Conservation (phyloP, 441 rosid species). For the Brassica hybrid region DNA sequence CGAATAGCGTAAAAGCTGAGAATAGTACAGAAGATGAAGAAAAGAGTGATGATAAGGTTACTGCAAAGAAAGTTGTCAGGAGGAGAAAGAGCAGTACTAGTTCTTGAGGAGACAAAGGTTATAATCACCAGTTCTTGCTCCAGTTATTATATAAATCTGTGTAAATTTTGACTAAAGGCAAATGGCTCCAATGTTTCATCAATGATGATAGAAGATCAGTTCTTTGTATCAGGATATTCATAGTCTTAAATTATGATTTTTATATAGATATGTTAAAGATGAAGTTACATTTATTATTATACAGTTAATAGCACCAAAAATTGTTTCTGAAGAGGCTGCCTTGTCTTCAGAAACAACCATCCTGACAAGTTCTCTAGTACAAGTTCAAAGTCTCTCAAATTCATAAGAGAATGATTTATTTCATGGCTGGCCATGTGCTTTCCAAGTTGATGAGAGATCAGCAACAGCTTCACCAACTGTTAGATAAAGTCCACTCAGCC, state of each 20-base stretch:
- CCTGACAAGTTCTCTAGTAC: constrained; percentile 32
- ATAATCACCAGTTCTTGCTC: background rate
- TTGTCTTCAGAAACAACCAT: constrained; percentile 34
- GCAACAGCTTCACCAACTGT: constrained; percentile 80
- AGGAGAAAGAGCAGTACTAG: constrained; percentile 52
- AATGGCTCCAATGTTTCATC: constrained; percentile 14
- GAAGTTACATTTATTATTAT: constrained; percentile 44
- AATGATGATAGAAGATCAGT: constrained; percentile 23
- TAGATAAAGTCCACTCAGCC: constrained; percentile 68
- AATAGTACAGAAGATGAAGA: constrained; percentile 47
- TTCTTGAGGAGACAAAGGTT: constrained; percentile 35
- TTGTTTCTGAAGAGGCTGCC: constrained; percentile 27
- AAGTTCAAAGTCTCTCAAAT: background rate
- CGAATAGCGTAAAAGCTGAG: no score
- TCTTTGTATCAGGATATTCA: constrained; percentile 7
- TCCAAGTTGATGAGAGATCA: constrained; percentile 71
- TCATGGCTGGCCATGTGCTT: constrained; percentile 64
- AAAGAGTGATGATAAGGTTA: constrained; percentile 48
- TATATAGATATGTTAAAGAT: constrained; percentile 25
- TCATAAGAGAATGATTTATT: constrained; percentile 13
- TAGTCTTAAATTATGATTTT: constrained; percentile 32
- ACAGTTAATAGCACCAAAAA: constrained; percentile 42
- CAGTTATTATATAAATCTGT: no score
- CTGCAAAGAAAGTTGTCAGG: constrained; percentile 63
- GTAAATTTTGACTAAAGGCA: constrained; percentile 43